Base-by-base conservation (phyloP, 1,139 yeast genomes). In the Nadsonia commutata region DNA sequence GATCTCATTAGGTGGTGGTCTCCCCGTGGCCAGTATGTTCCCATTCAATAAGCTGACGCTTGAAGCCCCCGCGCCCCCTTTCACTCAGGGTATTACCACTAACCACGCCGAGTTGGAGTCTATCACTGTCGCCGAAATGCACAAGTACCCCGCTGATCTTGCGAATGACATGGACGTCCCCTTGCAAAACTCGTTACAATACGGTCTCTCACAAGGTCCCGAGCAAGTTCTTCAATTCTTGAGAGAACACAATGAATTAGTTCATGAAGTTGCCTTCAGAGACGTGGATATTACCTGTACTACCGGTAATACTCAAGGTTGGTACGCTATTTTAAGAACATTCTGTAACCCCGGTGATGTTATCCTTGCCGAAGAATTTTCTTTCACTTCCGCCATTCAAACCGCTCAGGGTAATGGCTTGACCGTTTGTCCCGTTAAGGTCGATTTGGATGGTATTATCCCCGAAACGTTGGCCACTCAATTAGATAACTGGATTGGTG, bases 1-100 rank as follows among this genome's bases (percentile, higher is more conserved):
- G 59, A 78, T 88, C 45, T 86, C 86, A 57, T 74, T 90, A 49
- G 98, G 96, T 45, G 98, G 98, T 51, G 98, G 98, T 5, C 73
- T 90, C 54, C 98, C 98, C 18, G 66, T 84, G 56, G 68, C 95
- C 18, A 88, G 80, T 52, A 80, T 82, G 62, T 90, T 90, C 72
- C 98, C 98, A 42, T 84, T 88, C 73, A 85, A 84, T 56, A 74
- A 75, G 52, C 59, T 86, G 43, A 60, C 70, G 20, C 79, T 81
- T 21, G 78, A 77, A 46, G 68, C 86, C 4, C 94, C 94, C 47
- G 70, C 75, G 20, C 81, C 90, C 36, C 86, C 94, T 2, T 85
- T 85, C 57, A 56, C 66, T 9, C 66, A 75, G 31, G 95, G 96
- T 40, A 80, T 84, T 51, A 84, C 80, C 23, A 80, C 82, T 22